Evolutionary conservation across 1,284 basidiomycete genomes (phyloP).

Genomic region (Cutaneotrichosporon dermatis): DNA sequence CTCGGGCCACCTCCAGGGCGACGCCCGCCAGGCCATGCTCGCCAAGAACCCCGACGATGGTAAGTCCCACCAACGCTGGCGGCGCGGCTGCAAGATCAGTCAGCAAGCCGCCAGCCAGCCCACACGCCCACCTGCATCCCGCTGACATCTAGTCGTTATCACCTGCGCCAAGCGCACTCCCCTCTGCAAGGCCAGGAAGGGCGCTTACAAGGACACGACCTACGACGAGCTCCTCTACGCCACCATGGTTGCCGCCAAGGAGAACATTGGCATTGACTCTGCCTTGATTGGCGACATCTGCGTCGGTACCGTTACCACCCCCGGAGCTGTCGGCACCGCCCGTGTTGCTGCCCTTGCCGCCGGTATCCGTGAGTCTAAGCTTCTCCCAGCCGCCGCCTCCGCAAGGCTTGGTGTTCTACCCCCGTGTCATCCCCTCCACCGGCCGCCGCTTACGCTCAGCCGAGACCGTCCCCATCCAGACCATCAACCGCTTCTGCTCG

Average conservation of each 20-base stretch:
- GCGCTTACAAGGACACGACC: slow-evolving; percentile 22
- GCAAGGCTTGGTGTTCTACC: no score
- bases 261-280: slow-evolving; percentile 20
- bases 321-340: slow-evolving; percentile 11
- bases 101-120: no score
- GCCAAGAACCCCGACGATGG: slow-evolving; percentile 11
- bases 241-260: slow-evolving; percentile 20
- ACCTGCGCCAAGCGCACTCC: slow-evolving; percentile 27
- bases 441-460: background rate
- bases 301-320: slow-evolving; percentile 16
- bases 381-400: no score
- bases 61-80: background rate
- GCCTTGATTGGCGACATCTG: slow-evolving; percentile 23
- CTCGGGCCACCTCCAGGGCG: slow-evolving; percentile 7
- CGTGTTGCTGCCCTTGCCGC: slow-evolving; percentile 15
- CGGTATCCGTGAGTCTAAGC: slow-evolving; percentile 14
- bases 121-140: no score
- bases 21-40: background rate
- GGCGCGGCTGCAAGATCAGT: background rate
- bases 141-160: slow-evolving; percentile 10
- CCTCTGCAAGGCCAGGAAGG: slow-evolving; percentile 28
- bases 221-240: slow-evolving; percentile 24
- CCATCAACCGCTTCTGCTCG: slow-evolving; percentile 92
- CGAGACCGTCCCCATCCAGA: slow-evolving; percentile 63
- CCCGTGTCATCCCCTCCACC: background rate